Evolutionary conservation across 768 basidiomycete species (phyloP).

Genomic region (Zangia roseola): DNA sequence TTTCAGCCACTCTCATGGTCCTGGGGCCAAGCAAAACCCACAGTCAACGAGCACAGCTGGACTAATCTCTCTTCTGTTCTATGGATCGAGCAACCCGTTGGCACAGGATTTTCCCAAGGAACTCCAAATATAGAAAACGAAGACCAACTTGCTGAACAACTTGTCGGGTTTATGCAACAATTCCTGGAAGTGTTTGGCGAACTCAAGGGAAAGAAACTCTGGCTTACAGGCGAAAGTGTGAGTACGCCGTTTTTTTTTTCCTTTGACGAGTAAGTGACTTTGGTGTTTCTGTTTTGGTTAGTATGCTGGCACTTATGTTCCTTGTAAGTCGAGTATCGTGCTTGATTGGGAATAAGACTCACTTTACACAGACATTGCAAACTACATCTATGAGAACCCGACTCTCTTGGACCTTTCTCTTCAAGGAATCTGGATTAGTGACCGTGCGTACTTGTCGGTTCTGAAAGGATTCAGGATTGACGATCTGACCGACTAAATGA

Average conservation of each 20-base stretch:
- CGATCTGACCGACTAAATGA: background rate
- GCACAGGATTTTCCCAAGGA: conserved; percentile 76
- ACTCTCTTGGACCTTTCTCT: conserved; percentile 51
- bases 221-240: conserved; percentile 73
- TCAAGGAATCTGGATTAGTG: conserved; percentile 70
- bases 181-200: conserved; percentile 75
- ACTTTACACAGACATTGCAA: conserved; percentile 58
- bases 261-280: background rate
- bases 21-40: conserved; percentile 61
- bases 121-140: conserved; percentile 60
- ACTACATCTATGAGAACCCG: conserved; percentile 67
- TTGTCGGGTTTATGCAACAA: conserved; percentile 63
- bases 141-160: conserved; percentile 53
- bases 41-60: conserved; percentile 69
- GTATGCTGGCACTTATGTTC: conserved; percentile 75
- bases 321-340: conserved; percentile 38
- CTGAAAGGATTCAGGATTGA: background rate
- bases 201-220: conserved; percentile 70
- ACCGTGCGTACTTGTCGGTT: conserved; percentile 48
- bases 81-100: conserved; percentile 79
- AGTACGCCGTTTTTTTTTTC: conserved; percentile 25
- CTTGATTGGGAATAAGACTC: background rate
- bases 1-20: conserved; percentile 66
- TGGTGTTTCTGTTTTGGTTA: conserved; percentile 18
- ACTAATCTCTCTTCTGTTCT: conserved; percentile 75